Conservation (phyloP, 345 rosid species). For the Eucalyptus sideroxylon region DNA sequence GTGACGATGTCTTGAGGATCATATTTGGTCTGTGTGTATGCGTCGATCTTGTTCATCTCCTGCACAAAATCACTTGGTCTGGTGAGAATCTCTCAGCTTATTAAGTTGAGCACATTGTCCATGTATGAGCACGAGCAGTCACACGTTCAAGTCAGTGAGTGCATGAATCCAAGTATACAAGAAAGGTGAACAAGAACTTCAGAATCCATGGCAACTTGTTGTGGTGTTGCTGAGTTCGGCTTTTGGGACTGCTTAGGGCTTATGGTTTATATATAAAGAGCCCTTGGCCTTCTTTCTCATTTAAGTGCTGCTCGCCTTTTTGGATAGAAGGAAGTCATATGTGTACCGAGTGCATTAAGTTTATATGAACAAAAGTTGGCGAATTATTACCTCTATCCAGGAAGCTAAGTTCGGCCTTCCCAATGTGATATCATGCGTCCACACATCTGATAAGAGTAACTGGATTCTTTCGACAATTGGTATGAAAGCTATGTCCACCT, state of each 20-base stretch:
- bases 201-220: not conserved
- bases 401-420: constrained; percentile 64
- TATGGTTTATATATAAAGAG: not conserved
- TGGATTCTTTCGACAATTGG: constrained; percentile 51
- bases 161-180: not conserved
- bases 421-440: constrained; percentile 36
- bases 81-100: not conserved
- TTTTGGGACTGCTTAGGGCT: not conserved
- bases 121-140: not conserved
- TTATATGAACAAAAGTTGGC: not conserved
- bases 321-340: not conserved
- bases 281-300: not conserved
- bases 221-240: not conserved
- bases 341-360: not conserved
- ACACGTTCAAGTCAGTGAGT: not conserved
- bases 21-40: constrained; percentile 46
- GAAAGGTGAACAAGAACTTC: not conserved
- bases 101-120: not conserved
- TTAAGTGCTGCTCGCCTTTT: not conserved
- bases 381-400: constrained; percentile 55
- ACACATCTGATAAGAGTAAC: constrained; percentile 26
- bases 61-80: constrained; percentile 1
- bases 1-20: constrained; percentile 31
- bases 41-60: constrained; percentile 69
- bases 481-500: constrained; percentile 75